Base-by-base conservation (phyloP, 495 filamentous ascomycete species). In the Letharia lupina region DNA sequence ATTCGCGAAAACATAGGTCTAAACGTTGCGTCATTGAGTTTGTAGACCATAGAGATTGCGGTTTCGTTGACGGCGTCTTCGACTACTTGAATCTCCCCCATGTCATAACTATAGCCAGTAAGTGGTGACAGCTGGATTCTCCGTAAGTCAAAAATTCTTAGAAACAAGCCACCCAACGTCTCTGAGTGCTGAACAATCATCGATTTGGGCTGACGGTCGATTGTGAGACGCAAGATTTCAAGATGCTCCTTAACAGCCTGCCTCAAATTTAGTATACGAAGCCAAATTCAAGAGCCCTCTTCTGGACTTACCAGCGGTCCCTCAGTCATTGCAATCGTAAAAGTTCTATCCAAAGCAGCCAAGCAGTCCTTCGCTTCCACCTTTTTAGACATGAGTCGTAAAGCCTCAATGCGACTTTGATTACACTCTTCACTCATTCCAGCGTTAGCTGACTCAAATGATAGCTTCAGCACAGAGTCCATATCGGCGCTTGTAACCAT, bases 1-100 rank as follows among this genome's bases (percentile, higher is more conserved):
- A 96, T 75, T 63, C 86, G 84, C 20, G 84, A 81, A 75, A 98
- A 98, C 61, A 98, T 85, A 0, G 94, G 94, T n/a, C 93, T 84
- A 84, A 98, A 98, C 23, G 89, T 84, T n/a, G 88, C 85, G 75
- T 98, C 95, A 75, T 96, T 98, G 31, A 98, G 82, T 81, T 97
- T 97, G 77, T 95, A 90, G 61, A 94, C 89, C 86, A 96, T 93
- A 74, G 91, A 89, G 48, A 98, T 84, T 0, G 85, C 86, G 4
- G 86, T 80, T 15, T 87, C 80, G 69, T 90, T 85, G 63, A 90
- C 69, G 4, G 77, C 71, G 41, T 77, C 78, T 74, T 96, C 91
- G n/a, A 90, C 78, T 59, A 82, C 79, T 37, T 83, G 79, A 40
- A 92, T 71, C 47, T 84, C 82, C 9, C 77, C 76, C 40, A 77